phyloP scores from a whole-genome alignment of 495 filamentous ascomycete species.

The Oidiodendron maius region DNA sequence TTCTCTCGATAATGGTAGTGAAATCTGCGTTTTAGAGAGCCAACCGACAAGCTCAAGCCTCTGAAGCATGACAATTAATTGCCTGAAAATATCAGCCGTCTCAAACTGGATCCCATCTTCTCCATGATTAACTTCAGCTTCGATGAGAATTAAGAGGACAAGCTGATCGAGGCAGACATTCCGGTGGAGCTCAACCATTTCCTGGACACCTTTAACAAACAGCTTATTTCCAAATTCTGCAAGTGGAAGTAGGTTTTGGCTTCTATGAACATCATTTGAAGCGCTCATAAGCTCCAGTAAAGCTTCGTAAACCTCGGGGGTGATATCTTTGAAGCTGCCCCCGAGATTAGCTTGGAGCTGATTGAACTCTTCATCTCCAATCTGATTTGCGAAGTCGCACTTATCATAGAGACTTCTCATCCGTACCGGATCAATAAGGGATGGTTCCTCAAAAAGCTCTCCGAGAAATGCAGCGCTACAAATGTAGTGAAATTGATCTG shows the following conservation, averaged over 20 bases:
- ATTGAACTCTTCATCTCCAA: slow-evolving; percentile 62
- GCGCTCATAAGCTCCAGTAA: slow-evolving; percentile 33
- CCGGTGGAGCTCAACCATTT: slow-evolving; percentile 63
- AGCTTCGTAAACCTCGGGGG: slow-evolving; percentile 46
- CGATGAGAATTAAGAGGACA: slow-evolving; percentile 75
- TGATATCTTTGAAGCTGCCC: slow-evolving; percentile 46
- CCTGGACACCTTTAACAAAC: slow-evolving; percentile 69
- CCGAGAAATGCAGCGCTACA: slow-evolving; percentile 53
- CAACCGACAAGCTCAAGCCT: slow-evolving; percentile 76
- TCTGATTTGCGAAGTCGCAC: slow-evolving; percentile 62
- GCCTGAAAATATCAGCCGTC: slow-evolving; percentile 58
- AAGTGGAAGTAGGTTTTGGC: slow-evolving; percentile 35
- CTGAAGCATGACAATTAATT: slow-evolving; percentile 58
- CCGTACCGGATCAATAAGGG: slow-evolving; percentile 58
- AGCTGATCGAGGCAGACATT: slow-evolving; percentile 74
- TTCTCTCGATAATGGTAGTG: slow-evolving; percentile 33
- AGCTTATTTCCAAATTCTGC: slow-evolving; percentile 68
- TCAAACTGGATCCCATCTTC: slow-evolving; percentile 62
- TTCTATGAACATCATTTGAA: slow-evolving; percentile 31
- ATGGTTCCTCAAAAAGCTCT: slow-evolving; percentile 66
- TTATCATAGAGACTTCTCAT: slow-evolving; percentile 68
- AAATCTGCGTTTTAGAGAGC: slow-evolving; percentile 59
- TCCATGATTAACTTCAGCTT: slow-evolving; percentile 65
- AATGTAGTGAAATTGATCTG: slow-evolving; percentile 52
- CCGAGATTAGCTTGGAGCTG: slow-evolving; percentile 51